Evolutionary conservation across 2,329 filamentous ascomycete species (phyloP).

Genomic region (Monosporascus sp.): DNA sequence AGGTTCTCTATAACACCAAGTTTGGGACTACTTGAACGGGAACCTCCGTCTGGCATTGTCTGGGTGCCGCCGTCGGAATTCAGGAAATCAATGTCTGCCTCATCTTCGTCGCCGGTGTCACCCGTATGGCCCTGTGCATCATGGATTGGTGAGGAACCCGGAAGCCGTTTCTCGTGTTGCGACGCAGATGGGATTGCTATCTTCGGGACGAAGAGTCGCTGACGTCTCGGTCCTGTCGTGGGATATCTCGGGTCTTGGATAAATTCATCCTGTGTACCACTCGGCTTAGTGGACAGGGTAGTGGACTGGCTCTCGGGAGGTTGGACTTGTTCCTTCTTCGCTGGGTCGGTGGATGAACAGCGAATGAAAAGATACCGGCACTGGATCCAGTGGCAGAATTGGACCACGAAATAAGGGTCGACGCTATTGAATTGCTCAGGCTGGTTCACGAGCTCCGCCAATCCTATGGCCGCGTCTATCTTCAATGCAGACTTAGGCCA

Average conservation of each 20-base stretch:
- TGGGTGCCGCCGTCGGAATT: constrained; percentile 26
- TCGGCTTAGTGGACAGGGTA: not conserved
- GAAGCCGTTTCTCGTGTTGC: not conserved
- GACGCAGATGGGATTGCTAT: constrained; percentile 24
- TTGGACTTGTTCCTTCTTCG: not conserved
- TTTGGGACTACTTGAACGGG: constrained; percentile 6
- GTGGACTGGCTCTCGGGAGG: too few relatives aligned
- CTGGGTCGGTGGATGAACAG: not conserved
- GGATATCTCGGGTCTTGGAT: constrained; percentile 14
- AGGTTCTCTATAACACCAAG: constrained; percentile 1
- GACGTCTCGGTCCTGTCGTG: constrained; percentile 7
- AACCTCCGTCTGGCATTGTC: constrained; percentile 1
- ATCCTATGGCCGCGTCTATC: constrained; percentile 56
- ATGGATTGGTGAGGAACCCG: constrained; percentile 2
- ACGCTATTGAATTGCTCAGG: constrained; percentile 53
- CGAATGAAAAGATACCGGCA: constrained; percentile 72
- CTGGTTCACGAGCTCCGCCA: constrained; percentile 82
- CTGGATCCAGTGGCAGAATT: constrained; percentile 79
- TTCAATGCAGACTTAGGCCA: constrained; percentile 67
- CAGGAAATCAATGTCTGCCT: constrained; percentile 33
- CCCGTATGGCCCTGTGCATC: constrained; percentile 18
- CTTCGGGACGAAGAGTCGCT: constrained; percentile 24
- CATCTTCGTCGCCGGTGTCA: constrained; percentile 42
- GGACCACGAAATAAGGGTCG: constrained; percentile 64
- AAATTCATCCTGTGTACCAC: constrained; percentile 8